Conservation (phyloP, 164 flowering plant genomes). For the Magnolia sinica region DNA sequence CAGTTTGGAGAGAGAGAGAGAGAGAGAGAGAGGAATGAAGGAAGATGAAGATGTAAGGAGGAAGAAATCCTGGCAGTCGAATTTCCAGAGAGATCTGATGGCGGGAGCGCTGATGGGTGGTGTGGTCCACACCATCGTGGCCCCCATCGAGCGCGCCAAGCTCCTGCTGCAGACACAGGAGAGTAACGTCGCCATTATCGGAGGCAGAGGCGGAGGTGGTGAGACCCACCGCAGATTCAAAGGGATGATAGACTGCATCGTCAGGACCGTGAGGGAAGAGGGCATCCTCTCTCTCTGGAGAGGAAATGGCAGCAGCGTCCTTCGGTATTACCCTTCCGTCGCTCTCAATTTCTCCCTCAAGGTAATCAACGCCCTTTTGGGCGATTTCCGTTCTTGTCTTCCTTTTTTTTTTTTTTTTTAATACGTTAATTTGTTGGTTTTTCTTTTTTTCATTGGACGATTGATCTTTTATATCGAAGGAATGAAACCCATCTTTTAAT, state of each 20-base stretch:
- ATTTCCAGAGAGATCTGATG: slow-evolving; percentile 71
- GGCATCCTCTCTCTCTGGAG: slow-evolving; percentile 91
- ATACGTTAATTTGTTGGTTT: neutral
- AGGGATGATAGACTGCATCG: slow-evolving; percentile 86
- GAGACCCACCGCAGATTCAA: slow-evolving; percentile 66
- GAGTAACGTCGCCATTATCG: slow-evolving; percentile 74
- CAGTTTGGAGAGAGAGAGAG: neutral
- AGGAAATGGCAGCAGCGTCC: slow-evolving; percentile 89
- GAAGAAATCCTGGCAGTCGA: slow-evolving; percentile 31
- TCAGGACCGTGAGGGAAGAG: slow-evolving; percentile 73
- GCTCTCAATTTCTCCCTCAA: slow-evolving; percentile 98
- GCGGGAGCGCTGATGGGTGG: slow-evolving; percentile 96
- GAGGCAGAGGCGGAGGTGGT: neutral
- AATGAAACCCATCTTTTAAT: neutral
- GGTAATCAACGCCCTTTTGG: slow-evolving; percentile 32
- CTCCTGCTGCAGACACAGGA: slow-evolving; percentile 92
- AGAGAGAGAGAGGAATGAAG: slow-evolving; percentile 1
- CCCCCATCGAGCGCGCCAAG: slow-evolving; percentile 93
- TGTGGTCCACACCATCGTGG: slow-evolving; percentile 87
- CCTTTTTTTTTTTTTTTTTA: neutral
- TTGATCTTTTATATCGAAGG: neutral
- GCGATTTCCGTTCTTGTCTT: neutral
- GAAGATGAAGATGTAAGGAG: slow-evolving; percentile 10
- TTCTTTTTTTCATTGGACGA: neutral
- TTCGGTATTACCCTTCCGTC: slow-evolving; percentile 92